Conservation (phyloP, 192 early-diverging fungal species). For the Phlyctochytrium bullatum region DNA sequence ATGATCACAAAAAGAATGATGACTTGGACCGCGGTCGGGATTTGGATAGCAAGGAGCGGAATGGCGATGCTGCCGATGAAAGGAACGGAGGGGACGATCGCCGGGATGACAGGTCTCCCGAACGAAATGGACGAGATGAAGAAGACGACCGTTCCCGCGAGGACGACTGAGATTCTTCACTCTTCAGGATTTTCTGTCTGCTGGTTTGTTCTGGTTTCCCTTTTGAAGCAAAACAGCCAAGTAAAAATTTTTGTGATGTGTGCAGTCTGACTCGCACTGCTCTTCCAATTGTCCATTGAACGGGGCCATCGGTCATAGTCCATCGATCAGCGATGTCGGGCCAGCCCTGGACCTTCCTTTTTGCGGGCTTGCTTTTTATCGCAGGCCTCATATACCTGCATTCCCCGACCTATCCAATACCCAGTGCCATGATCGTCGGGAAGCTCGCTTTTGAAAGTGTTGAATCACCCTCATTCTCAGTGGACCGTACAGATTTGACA, state of each 20-base stretch:
- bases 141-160: constrained; percentile 1
- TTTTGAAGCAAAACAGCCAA: too few relatives aligned
- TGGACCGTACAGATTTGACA: neutral
- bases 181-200: too few relatives aligned
- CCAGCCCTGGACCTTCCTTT: too few relatives aligned
- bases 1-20: neutral
- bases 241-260: too few relatives aligned
- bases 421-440: neutral
- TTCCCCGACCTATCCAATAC: neutral
- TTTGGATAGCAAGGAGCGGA: constrained; percentile 1
- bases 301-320: too few relatives aligned
- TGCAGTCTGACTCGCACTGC: too few relatives aligned
- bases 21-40: neutral
- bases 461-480: neutral
- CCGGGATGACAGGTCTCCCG: constrained; percentile 3
- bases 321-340: too few relatives aligned
- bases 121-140: constrained; percentile 2
- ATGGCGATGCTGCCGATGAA: neutral
- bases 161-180: too few relatives aligned
- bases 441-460: neutral
- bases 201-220: too few relatives aligned
- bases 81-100: neutral
- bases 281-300: too few relatives aligned
- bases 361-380: constrained; percentile 5
- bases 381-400: constrained; percentile 6